These are phyloP conservation scores for Diaporthe humulicola DNA, from an alignment of 2,329 filamentous ascomycete species.

Conservation along the genomic window DNA sequence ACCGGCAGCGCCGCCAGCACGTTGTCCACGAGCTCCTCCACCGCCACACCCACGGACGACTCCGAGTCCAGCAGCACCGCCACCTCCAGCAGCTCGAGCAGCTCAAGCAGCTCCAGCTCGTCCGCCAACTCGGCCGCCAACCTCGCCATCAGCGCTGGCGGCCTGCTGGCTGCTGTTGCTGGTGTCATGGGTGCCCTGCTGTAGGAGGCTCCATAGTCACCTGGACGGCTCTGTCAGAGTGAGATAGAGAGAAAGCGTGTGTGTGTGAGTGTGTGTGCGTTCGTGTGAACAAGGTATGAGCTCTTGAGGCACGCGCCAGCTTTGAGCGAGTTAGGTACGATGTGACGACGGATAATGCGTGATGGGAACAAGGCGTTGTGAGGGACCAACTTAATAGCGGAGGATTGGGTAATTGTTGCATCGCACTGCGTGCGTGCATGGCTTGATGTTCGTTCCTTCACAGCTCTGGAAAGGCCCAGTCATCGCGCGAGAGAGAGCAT, in stretches of 20 bases:
- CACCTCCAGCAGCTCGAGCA: slow-evolving; percentile 22
- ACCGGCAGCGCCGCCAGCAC: slow-evolving; percentile 41
- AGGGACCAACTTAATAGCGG: slow-evolving; percentile 17
- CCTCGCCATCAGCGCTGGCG: slow-evolving; percentile 46
- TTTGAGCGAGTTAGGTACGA: neutral
- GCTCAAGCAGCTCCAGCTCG: slow-evolving; percentile 25
- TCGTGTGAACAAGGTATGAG: neutral
- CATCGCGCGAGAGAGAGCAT: neutral
- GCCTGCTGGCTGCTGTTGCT: slow-evolving; percentile 49
- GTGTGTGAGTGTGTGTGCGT: no score
- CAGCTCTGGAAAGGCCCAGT: neutral
- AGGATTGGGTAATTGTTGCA: slow-evolving; percentile 14
- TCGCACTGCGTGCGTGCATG: slow-evolving; percentile 8
- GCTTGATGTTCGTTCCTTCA: neutral
- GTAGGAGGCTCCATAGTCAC: slow-evolving; percentile 36
- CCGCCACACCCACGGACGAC: slow-evolving; percentile 22
- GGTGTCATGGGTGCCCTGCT: slow-evolving; percentile 49
- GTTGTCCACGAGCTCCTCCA: slow-evolving; percentile 41
- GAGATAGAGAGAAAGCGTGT: no score
- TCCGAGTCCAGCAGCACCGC: slow-evolving; percentile 34
- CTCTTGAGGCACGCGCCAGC: neutral
- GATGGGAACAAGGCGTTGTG: neutral
- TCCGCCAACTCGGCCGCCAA: slow-evolving; percentile 35
- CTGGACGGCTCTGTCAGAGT: neutral
- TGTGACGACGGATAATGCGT: slow-evolving; percentile 9